Evolutionary conservation across 345 rosid genomes (phyloP), one percentile per base, ranked within the genome.

Genomic region (Raphanus raphanistrum): DNA sequence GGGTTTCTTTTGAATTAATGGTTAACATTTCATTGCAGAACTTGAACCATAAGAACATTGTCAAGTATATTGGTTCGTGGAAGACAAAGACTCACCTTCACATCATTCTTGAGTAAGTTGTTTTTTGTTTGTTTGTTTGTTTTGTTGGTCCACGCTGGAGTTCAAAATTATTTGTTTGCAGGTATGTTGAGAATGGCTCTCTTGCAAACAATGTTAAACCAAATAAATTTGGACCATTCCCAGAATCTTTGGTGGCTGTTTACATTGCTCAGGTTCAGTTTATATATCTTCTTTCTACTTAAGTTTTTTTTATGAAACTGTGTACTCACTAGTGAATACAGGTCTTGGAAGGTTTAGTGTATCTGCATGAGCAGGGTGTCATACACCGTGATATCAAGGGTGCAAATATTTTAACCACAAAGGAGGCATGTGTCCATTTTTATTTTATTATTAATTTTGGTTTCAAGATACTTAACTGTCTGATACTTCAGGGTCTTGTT

Each of bases 341-440:
- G 99, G 99, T 96, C 74, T 82, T 96, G 87, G 99, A 93, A 86
- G 98, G 99, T 55, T 80, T 93, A 79, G 98, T 91, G 70, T 93
- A 96, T 87, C 85, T 96, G 38, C 99, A 96, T 21, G 99, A 96
- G 84, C 99, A 96, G 63, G 99, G 99, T 74, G 98, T 96, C 61
- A 96, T 96, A 70, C 99, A 96, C 86, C 92, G 99, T 54, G 99
- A 96, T 86, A 96, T 96, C 81, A 96, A 96, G 85, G 99, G 99
- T 74, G 99, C 99, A 78, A 96, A 96, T 81, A 96, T 96, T 74
- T 84, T 96, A 87, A 91, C 97, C n/a, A 96, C 99, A 54, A 96
- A 96, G 79, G 98, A 96, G 94, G 99, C 55, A 48, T 93, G 75
- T 59, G 67, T 36, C 15, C 17, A 48, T 35, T n/a, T 66, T 26